Evolutionary conservation across 2,329 filamentous ascomycete genomes (phyloP).

Genomic region (Claviceps sorghi): DNA sequence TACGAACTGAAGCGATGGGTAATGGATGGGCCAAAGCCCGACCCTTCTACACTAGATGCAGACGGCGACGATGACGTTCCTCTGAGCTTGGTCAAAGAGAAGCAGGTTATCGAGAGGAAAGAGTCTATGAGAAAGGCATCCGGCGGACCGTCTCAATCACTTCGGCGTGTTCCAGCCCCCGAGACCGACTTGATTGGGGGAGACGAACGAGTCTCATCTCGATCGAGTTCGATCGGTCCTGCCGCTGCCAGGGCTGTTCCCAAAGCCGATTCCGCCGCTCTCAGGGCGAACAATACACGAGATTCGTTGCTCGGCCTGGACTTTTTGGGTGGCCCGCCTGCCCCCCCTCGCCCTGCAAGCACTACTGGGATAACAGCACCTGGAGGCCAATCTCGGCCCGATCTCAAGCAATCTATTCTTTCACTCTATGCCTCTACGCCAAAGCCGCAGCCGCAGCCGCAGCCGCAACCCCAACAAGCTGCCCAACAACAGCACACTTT

Average conservation of each 20-base stretch:
- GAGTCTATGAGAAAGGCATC: slow-evolving; percentile 47
- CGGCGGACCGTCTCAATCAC: slow-evolving; percentile 26
- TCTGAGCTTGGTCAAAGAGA: slow-evolving; percentile 48
- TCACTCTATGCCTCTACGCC: slow-evolving; percentile 82
- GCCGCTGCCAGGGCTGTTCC: slow-evolving; percentile 40
- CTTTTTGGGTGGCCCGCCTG: slow-evolving; percentile 65
- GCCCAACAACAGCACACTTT: slow-evolving; percentile 34
- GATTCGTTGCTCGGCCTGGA: slow-evolving; percentile 87
- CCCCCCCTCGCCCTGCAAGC: slow-evolving; percentile 70
- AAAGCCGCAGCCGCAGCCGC: slow-evolving; percentile 72
- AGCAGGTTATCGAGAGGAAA: slow-evolving; percentile 47
- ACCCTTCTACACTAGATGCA: slow-evolving; percentile 72
- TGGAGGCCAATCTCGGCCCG: slow-evolving; percentile 61
- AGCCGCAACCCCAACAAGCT: slow-evolving; percentile 18
- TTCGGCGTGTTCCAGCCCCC: slow-evolving; percentile 24
- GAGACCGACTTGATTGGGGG: slow-evolving; percentile 74
- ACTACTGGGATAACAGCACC: slow-evolving; percentile 50
- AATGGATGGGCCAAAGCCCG: slow-evolving; percentile 93
- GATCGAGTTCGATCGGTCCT: slow-evolving; percentile 62
- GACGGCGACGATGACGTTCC: slow-evolving; percentile 75
- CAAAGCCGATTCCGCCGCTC: slow-evolving; percentile 49
- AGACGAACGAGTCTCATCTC: slow-evolving; percentile 49
- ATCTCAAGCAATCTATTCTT: slow-evolving; percentile 92
- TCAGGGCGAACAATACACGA: slow-evolving; percentile 56
- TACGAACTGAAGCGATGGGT: slow-evolving; percentile 98